Conservation (phyloP, 2,329 filamentous ascomycete genomes). For the Leptoxyphium fumago region DNA sequence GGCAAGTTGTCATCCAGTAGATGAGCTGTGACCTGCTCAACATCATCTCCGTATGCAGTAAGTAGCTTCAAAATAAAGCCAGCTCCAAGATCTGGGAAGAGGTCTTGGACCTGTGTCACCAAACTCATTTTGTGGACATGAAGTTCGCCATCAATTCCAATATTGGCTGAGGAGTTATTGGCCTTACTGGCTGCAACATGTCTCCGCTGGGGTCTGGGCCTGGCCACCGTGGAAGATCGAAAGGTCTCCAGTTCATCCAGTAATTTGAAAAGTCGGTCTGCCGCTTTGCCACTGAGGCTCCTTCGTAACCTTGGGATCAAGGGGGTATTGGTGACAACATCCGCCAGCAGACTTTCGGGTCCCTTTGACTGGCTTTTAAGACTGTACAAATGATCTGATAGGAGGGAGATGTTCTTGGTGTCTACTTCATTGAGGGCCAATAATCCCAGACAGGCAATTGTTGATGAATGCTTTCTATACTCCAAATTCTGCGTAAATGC, state of each 20-base stretch:
- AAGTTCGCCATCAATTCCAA: conserved; percentile 30
- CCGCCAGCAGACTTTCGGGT: conserved; percentile 53
- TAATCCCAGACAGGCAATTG: conserved; percentile 62
- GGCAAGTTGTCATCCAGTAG: conserved; percentile 67
- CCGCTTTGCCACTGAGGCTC: conserved; percentile 36
- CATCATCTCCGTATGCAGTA: conserved; percentile 62
- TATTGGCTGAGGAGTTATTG: conserved; percentile 40
- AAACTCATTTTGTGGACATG: conserved; percentile 74
- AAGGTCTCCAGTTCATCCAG: conserved; percentile 46
- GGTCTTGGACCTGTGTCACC: conserved; percentile 79
- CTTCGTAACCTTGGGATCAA: conserved; percentile 50
- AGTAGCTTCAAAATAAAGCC: conserved; percentile 68
- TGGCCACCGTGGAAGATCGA: conserved; percentile 38
- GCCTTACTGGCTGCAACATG: conserved; percentile 48
- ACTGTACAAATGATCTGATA: conserved; percentile 72
- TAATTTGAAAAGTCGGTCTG: conserved; percentile 44
- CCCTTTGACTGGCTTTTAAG: conserved; percentile 58
- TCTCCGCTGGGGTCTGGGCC: conserved; percentile 39
- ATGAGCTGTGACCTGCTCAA: conserved; percentile 67
- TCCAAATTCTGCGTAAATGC: conserved; percentile 42
- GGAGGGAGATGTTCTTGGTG: conserved; percentile 54
- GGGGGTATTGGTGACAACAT: conserved; percentile 68
- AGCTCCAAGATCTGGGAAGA: conserved; percentile 77
- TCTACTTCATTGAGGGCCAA: conserved; percentile 52
- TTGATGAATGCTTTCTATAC: conserved; percentile 53